phyloP scores from a whole-genome alignment of 352 stramenopile genomes.

The Pythium pyrilobum region DNA sequence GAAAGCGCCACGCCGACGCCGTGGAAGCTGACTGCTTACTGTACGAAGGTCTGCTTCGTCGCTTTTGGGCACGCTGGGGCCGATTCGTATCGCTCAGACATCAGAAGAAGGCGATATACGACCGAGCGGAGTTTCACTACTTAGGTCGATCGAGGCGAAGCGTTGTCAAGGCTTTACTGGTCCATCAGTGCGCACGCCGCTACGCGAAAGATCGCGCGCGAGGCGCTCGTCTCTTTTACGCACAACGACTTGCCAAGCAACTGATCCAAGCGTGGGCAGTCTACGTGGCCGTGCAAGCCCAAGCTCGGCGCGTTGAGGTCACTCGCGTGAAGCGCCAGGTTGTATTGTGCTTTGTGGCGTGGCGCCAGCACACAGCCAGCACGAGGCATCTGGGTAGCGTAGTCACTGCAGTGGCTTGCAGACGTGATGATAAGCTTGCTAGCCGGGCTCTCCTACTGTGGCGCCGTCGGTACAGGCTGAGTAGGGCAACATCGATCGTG shows the following conservation, averaged over 20 bases:
- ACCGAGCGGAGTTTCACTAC: background rate
- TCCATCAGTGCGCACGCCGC: too few relatives aligned
- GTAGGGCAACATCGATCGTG: background rate
- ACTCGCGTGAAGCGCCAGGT: background rate
- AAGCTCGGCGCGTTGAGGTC: background rate
- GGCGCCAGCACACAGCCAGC: background rate
- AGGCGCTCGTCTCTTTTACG: too few relatives aligned
- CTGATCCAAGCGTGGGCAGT: background rate
- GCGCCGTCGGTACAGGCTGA: background rate
- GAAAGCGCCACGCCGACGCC: background rate
- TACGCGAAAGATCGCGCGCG: too few relatives aligned
- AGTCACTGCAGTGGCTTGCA: background rate
- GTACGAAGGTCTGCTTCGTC: slow-evolving; percentile 9
- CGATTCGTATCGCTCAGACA: background rate
- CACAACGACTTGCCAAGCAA: background rate
- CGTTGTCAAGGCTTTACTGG: too few relatives aligned
- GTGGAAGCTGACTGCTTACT: slow-evolving; percentile 9
- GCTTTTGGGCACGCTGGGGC: slow-evolving; percentile 6
- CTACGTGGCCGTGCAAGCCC: background rate
- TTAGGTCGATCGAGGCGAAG: too few relatives aligned
- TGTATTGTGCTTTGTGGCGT: slow-evolving; percentile 3
- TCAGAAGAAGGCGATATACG: background rate
- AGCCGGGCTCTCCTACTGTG: background rate
- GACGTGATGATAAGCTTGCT: background rate
- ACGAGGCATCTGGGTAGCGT: background rate